phyloP scores from a whole-genome alignment of 768 basidiomycete species.

The Mycena rosella region DNA sequence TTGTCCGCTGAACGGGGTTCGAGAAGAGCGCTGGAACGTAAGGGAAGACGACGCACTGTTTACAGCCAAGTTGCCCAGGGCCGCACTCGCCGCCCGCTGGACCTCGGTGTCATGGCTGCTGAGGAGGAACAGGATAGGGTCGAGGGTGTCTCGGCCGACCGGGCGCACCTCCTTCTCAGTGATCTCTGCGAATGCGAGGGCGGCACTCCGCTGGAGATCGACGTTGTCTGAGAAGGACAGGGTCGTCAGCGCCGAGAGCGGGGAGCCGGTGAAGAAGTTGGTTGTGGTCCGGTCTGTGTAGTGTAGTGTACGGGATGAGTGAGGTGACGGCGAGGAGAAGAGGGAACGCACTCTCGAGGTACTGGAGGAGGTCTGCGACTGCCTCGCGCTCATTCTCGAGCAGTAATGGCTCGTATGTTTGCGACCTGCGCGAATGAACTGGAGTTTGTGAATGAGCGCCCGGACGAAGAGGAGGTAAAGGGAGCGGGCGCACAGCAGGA shows the following conservation, averaged over 20 bases:
- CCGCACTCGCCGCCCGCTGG: slow-evolving; percentile 97
- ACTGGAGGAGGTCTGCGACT: slow-evolving; percentile 96
- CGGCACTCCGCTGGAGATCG: slow-evolving; percentile 97
- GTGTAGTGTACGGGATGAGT: slow-evolving; percentile 19
- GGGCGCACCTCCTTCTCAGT: slow-evolving; percentile 99
- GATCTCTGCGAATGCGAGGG: slow-evolving; percentile 98
- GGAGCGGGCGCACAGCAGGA: slow-evolving; percentile 74
- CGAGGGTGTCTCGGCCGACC: slow-evolving; percentile 96
- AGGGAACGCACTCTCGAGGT: slow-evolving; percentile 88
- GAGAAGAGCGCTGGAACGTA: slow-evolving; percentile 28
- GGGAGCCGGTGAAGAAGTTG: slow-evolving; percentile 97
- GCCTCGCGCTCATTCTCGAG: slow-evolving; percentile 97
- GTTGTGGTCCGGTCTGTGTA: slow-evolving; percentile 92
- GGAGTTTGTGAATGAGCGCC: slow-evolving; percentile 38
- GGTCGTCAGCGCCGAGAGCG: slow-evolving; percentile 93
- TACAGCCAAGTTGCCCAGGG: slow-evolving; percentile 96
- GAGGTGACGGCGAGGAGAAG: slow-evolving; percentile 6
- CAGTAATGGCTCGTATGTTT: slow-evolving; percentile 88
- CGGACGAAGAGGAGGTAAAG: slow-evolving; percentile 13
- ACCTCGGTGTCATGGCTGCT: slow-evolving; percentile 99
- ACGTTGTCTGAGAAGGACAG: slow-evolving; percentile 99
- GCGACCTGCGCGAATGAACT: slow-evolving; percentile 88
- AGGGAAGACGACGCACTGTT: slow-evolving; percentile 78
- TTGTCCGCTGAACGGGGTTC: slow-evolving; percentile 82
- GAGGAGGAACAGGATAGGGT: slow-evolving; percentile 97